A percentile compares a stretch with the other conserved stretches of the same genome.
Conservation (phyloP, 2,329 filamentous ascomycete species). For the Mycosphaerelloides madeirae region DNA sequence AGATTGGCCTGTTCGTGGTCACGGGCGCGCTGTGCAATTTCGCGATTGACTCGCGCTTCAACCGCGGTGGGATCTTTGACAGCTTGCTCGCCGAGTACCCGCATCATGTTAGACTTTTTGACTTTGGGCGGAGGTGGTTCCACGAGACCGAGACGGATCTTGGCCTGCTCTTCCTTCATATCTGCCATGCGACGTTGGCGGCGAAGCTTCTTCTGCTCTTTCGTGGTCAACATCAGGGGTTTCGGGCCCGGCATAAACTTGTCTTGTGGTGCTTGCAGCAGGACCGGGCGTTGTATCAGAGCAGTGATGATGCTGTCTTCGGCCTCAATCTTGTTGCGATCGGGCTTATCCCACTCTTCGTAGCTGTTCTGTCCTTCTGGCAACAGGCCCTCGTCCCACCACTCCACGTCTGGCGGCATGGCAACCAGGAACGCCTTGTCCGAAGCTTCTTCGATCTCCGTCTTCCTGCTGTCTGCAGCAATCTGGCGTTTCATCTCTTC, state of each 20-base stretch:
- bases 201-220: slow-evolving; percentile 86
- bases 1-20: slow-evolving; percentile 76
- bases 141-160: slow-evolving; percentile 84
- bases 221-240: slow-evolving; percentile 84
- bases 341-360: slow-evolving; percentile 58
- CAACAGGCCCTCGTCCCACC: slow-evolving; percentile 92
- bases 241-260: slow-evolving; percentile 74
- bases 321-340: slow-evolving; percentile 66
- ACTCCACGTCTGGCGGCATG: slow-evolving; percentile 81
- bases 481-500: slow-evolving; percentile 95
- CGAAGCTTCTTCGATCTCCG: slow-evolving; percentile 89
- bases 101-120: slow-evolving; percentile 96
- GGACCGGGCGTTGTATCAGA: slow-evolving; percentile 88
- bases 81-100: slow-evolving; percentile 83
- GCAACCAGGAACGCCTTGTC: slow-evolving; percentile 82
- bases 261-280: slow-evolving; percentile 86
- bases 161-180: slow-evolving; percentile 92
- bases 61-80: slow-evolving; percentile 97
- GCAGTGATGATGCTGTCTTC: slow-evolving; percentile 83
- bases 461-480: slow-evolving; percentile 78
- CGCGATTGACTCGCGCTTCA: slow-evolving; percentile 85
- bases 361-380: slow-evolving; percentile 63
- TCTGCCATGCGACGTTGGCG: slow-evolving; percentile 87
- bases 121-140: slow-evolving; percentile 92
- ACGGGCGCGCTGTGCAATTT: slow-evolving; percentile 81